phyloP scores from a whole-genome alignment of 2,329 filamentous ascomycete genomes.

The Penicillium griseofulvum region DNA sequence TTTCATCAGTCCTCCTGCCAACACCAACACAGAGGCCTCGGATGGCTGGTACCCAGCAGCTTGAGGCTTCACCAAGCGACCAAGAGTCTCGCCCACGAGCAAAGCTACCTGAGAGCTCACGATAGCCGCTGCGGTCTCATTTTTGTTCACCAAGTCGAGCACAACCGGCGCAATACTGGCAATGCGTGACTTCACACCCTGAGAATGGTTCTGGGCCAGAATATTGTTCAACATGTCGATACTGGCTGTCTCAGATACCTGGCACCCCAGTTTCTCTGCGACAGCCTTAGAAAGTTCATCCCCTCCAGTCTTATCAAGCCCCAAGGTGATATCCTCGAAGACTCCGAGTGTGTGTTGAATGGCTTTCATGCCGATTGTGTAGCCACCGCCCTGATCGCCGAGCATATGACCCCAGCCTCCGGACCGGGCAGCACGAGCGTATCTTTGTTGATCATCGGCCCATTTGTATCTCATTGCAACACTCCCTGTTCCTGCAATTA shows the following conservation, averaged over 20 bases:
- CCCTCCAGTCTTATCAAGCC: neutral
- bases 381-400: constrained; percentile 47
- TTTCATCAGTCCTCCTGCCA: constrained; percentile 24
- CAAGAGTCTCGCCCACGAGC: constrained; percentile 15
- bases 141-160: constrained; percentile 1
- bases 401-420: constrained; percentile 48
- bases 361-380: constrained; percentile 40
- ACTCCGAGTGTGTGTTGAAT: constrained; percentile 33
- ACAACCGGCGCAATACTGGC: constrained; percentile 17
- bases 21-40: constrained; percentile 14
- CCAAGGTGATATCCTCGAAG: constrained; percentile 28
- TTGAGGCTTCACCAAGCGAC: constrained; percentile 12
- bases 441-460: constrained; percentile 6
- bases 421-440: constrained; percentile 33
- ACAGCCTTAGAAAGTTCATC: constrained; percentile 15
- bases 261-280: constrained; percentile 14
- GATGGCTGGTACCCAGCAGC: constrained; percentile 8
- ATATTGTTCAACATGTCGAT: constrained; percentile 20
- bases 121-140: constrained; percentile 13
- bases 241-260: neutral
- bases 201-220: constrained; percentile 8
- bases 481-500: constrained; percentile 47
- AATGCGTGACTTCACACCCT: constrained; percentile 17
- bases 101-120: constrained; percentile 7
- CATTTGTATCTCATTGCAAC: constrained; percentile 42